Evolutionary conservation across 768 basidiomycete species (phyloP).

Genomic region (Tylopilus cervinicoccineus): DNA sequence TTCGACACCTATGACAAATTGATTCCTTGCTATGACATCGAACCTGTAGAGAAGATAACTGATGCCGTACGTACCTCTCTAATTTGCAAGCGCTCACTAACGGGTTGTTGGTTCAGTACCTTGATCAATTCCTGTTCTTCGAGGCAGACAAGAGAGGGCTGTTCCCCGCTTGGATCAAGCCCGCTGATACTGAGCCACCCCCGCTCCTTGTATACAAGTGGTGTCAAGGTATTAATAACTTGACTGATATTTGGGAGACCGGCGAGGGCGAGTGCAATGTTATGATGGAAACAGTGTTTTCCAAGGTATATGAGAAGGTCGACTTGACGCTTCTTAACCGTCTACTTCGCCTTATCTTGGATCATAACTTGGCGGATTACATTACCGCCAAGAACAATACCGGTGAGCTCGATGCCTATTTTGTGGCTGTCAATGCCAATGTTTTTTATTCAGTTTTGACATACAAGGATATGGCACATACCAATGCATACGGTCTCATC

Average conservation of each 20-base stretch:
- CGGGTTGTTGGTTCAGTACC: constrained; percentile 49
- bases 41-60: constrained; percentile 99
- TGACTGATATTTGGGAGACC: constrained; percentile 98
- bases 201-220: constrained; percentile 98
- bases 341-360: constrained; percentile 90
- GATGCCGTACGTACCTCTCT: constrained; percentile 65
- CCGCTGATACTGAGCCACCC: constrained; percentile 94
- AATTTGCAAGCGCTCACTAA: constrained; percentile 1
- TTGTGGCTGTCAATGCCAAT: constrained; percentile 1
- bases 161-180: constrained; percentile 99
- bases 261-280: constrained; percentile 97
- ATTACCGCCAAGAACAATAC: constrained; percentile 99
- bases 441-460: constrained; percentile 52
- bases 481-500: constrained; percentile 95
- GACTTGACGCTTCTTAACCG: constrained; percentile 95
- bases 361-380: constrained; percentile 98
- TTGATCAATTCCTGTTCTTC: constrained; percentile 98
- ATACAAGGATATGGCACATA: constrained; percentile 98
- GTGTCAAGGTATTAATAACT: constrained; percentile 99
- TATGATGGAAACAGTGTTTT: constrained; percentile 97
- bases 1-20: constrained; percentile 98
- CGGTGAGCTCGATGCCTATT: constrained; percentile 31
- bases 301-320: constrained; percentile 99
- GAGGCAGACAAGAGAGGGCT: constrained; percentile 97
- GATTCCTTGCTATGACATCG: constrained; percentile 98